Percentiles rank a stretch among this genome's conserved stretches.
phyloP scores from a whole-genome alignment of 345 rosid species.

The Syzygium aqueum region DNA sequence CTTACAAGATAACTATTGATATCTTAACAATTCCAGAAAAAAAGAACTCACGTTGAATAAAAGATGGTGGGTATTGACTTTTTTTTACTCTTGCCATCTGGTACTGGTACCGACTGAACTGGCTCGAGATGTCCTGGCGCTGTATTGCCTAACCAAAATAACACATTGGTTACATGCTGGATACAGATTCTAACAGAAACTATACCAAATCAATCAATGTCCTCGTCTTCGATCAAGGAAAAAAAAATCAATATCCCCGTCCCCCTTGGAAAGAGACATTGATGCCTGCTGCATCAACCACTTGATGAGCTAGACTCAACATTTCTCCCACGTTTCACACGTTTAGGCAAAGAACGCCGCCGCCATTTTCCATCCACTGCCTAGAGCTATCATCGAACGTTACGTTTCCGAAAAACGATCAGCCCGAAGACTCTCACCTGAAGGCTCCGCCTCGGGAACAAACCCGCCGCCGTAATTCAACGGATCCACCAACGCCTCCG shows the following conservation, averaged over 20 bases:
- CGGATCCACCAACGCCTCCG: conserved; percentile 74
- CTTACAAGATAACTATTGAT: background rate
- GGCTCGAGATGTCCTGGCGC: conserved; percentile 21
- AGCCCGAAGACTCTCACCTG: conserved; percentile 31
- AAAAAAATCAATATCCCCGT: background rate
- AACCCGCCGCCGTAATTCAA: conserved; percentile 82
- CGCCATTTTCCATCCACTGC: background rate
- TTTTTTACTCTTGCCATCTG: conserved; percentile 36
- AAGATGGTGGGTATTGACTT: conserved; percentile 48
- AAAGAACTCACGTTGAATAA: conserved; percentile 64
- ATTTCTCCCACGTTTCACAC: background rate
- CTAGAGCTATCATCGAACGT: background rate
- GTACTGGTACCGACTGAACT: conserved; percentile 18
- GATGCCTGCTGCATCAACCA: background rate
- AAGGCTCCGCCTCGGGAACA: conserved; percentile 68
- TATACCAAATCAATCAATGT: background rate
- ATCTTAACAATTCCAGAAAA: background rate
- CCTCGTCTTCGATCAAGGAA: background rate
- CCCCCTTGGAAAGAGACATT: background rate
- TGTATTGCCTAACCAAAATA: conserved; percentile 21
- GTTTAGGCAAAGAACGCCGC: background rate
- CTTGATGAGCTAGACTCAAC: background rate
- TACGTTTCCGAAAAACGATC: background rate
- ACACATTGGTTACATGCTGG: background rate
- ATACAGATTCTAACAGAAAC: background rate